A percentile compares a stretch with the other conserved stretches of the same genome.
Conservation (phyloP, 768 basidiomycete genomes). For the Neoboletus subvelutipes region DNA sequence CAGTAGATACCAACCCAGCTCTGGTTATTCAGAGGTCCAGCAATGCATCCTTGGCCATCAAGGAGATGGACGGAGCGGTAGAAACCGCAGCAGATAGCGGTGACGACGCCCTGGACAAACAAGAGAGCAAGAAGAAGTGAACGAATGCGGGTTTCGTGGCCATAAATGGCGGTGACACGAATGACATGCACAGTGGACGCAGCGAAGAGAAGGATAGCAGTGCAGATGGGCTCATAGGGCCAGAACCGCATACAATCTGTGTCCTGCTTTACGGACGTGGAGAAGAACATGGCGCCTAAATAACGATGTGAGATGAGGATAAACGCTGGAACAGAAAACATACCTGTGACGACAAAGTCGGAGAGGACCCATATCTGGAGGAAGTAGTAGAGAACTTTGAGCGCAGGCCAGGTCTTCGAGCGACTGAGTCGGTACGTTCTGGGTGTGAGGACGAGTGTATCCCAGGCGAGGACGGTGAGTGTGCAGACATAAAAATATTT, state of each 20-base stretch:
- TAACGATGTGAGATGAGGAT: conserved; percentile 3
- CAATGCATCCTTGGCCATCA: conserved; percentile 82
- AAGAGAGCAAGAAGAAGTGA: conserved; percentile 56
- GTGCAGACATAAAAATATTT: conserved; percentile 91
- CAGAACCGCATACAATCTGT: conserved; percentile 66
- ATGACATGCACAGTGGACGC: conserved; percentile 75
- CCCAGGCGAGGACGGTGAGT: conserved; percentile 87
- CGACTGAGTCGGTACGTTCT: conserved; percentile 72
- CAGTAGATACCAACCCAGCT: conserved; percentile 86
- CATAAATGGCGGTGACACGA: conserved; percentile 76
- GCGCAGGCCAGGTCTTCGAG: conserved; percentile 64
- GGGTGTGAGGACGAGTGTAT: conserved; percentile 81
- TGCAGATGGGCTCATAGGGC: conserved; percentile 85
- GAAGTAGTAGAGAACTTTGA: conserved; percentile 77
- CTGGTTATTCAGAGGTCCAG: conserved; percentile 65
- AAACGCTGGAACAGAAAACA: conserved; percentile 12
- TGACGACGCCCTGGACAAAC: conserved; percentile 67
- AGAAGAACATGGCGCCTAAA: conserved; percentile 80
- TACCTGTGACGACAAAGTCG: conserved; percentile 77
- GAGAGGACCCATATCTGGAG: conserved; percentile 74
- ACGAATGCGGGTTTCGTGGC: conserved; percentile 54
- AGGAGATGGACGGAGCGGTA: conserved; percentile 75
- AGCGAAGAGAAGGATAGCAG: conserved; percentile 72
- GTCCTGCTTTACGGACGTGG: conserved; percentile 59
- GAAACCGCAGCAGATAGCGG: conserved; percentile 75